Conservation (phyloP, 1,284 basidiomycete species). For the Apiotrichum gracile region DNA sequence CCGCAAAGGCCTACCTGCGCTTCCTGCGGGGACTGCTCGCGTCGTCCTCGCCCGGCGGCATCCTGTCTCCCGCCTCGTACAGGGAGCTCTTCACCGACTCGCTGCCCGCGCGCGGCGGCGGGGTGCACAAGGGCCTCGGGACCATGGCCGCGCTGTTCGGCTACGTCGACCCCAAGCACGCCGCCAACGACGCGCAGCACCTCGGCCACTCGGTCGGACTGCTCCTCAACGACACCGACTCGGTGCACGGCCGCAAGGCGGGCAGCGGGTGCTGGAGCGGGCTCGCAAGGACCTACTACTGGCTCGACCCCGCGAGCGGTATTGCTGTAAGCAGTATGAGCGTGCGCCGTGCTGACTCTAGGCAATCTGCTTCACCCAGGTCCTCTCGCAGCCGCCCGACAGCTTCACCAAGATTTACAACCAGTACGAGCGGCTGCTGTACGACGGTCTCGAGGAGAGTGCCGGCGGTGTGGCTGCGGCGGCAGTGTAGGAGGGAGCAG, state of each 20-base stretch:
- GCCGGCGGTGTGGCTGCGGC: too few relatives aligned
- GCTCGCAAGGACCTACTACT: conserved; percentile 20
- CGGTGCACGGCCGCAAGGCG: conserved; percentile 11
- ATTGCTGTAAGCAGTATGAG: conserved; percentile 14
- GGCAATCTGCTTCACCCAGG: conserved; percentile 24
- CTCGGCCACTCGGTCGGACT: conserved; percentile 16
- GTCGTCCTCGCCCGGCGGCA: conserved; percentile 4
- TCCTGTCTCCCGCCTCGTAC: conserved; percentile 19
- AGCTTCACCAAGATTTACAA: conserved; percentile 24
- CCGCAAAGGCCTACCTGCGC: conserved; percentile 26
- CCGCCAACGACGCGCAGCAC: conserved; percentile 6
- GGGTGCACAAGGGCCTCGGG: conserved; percentile 7
- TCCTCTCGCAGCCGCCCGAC: conserved; percentile 19
- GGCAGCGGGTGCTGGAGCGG: conserved; percentile 27
- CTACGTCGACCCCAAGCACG: conserved; percentile 12
- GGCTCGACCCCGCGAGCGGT: conserved; percentile 21
- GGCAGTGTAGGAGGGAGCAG: too few relatives aligned
- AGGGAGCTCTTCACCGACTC: conserved; percentile 22
- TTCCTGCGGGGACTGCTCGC: conserved; percentile 30
- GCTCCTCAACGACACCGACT: conserved; percentile 4
- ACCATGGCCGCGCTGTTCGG: conserved; percentile 2
- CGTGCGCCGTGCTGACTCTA: background rate
- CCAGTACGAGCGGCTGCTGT: conserved; percentile 28
- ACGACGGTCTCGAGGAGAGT: conserved; percentile 24
- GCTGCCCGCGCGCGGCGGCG: conserved; percentile 7